Percentiles rank a stretch among this genome's conserved stretches.
Conservation (phyloP, 495 filamentous ascomycete species). For the Parmelia sp. region DNA sequence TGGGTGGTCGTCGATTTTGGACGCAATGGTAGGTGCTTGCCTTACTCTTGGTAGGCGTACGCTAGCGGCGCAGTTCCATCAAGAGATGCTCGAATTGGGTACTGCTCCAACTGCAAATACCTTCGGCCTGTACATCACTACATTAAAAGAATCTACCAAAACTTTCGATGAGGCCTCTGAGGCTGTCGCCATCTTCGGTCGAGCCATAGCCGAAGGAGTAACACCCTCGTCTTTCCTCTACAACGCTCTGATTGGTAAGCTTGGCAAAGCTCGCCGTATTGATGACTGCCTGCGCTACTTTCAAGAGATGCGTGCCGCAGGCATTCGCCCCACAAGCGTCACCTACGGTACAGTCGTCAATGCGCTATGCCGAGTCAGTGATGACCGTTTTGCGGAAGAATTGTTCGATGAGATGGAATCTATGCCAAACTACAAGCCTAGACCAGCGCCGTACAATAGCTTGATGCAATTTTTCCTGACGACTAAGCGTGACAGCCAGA, state of each 20-base stretch:
- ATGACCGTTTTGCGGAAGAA: slow-evolving; percentile 95
- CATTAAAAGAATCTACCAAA: slow-evolving; percentile 90
- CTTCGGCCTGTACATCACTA: slow-evolving; percentile 96
- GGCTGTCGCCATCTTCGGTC: slow-evolving; percentile 93
- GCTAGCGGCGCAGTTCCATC: slow-evolving; percentile 77
- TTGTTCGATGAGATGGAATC: slow-evolving; percentile 99
- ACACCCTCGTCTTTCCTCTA: slow-evolving; percentile 95
- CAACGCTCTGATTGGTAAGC: slow-evolving; percentile 96
- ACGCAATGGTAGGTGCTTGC: slow-evolving; percentile 92
- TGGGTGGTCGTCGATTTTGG: slow-evolving; percentile 90
- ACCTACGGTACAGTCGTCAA: slow-evolving; percentile 98
- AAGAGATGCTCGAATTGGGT: slow-evolving; percentile 81
- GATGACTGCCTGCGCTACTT: slow-evolving; percentile 98
- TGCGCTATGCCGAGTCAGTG: slow-evolving; percentile 90
- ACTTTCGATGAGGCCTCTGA: slow-evolving; percentile 96
- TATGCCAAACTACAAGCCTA: slow-evolving; percentile 97
- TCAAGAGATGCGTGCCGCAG: slow-evolving; percentile 86
- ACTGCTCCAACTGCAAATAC: slow-evolving; percentile 92
- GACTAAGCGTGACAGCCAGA: slow-evolving; percentile 88
- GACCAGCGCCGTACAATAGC: slow-evolving; percentile 94
- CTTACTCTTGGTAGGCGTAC: slow-evolving; percentile 74
- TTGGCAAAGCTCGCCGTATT: slow-evolving; percentile 93
- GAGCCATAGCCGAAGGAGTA: slow-evolving; percentile 87
- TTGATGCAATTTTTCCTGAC: slow-evolving; percentile 99
- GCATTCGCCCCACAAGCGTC: slow-evolving; percentile 92